Conservation (phyloP, 139 green algal species). For the Zygnema circumcarinatum region DNA sequence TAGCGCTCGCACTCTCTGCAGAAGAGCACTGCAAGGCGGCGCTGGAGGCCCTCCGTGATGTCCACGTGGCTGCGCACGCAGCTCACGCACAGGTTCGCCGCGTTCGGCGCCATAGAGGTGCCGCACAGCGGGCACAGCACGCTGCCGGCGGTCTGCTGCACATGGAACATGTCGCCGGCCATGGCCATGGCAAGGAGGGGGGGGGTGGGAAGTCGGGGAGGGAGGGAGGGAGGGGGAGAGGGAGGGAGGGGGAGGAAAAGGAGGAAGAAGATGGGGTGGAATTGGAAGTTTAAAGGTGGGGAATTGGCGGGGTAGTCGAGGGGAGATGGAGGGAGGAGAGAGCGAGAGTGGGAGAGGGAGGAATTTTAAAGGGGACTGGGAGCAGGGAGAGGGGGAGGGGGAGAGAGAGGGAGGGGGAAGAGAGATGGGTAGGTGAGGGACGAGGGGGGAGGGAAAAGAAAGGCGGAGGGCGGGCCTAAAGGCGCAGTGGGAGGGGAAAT, state of each 20-base stretch:
- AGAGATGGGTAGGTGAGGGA: background rate
- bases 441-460: background rate
- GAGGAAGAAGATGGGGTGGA: background rate
- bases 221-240: background rate
- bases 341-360: background rate
- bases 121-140: slow-evolving; percentile 94
- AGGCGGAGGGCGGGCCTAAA: background rate
- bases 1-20: slow-evolving; percentile 93
- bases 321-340: background rate
- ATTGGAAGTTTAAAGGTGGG: background rate
- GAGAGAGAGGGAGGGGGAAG: background rate
- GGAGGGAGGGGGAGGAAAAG: background rate
- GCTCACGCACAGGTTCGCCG: slow-evolving; percentile 98
- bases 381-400: background rate
- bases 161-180: slow-evolving; percentile 38
- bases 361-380: background rate
- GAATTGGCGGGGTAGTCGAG: background rate
- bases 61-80: slow-evolving; percentile 95
- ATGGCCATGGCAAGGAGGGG: background rate
- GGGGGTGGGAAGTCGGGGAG: background rate
- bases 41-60: slow-evolving; percentile 95
- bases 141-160: slow-evolving; percentile 34
- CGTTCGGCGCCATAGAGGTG: slow-evolving; percentile 86
- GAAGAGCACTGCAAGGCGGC: slow-evolving; percentile 83
- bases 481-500: background rate